Conservation (phyloP, 257 asterid genomes). For the Lycium ferocissimum region DNA sequence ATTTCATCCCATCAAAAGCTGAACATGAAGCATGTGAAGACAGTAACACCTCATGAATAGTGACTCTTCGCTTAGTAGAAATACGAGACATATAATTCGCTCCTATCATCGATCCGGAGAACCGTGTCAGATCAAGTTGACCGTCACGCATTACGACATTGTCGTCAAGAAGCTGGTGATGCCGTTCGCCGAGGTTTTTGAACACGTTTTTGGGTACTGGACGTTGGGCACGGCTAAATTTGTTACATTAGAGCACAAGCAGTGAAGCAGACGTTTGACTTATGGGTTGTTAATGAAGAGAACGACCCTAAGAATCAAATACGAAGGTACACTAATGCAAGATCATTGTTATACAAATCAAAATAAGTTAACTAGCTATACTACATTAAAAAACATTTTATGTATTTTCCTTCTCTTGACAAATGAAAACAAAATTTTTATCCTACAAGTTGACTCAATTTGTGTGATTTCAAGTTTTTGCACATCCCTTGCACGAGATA, state of each 20-base stretch:
- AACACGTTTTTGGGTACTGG: constrained; percentile 58
- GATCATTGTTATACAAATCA: no score
- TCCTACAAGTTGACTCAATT: no score
- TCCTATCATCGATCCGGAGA: constrained; percentile 31
- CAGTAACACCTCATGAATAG: background rate
- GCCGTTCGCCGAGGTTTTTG: constrained; percentile 48
- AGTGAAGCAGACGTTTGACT: constrained; percentile 28
- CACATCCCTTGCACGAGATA: no score
- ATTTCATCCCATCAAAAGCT: constrained; percentile 47
- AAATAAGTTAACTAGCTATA: no score
- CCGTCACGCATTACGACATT: background rate
- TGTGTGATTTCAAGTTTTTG: background rate
- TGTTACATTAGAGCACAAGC: constrained; percentile 39
- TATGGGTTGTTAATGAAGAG: constrained; percentile 54
- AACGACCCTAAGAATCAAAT: background rate
- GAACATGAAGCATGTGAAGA: constrained; percentile 40
- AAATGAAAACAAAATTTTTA: no score
- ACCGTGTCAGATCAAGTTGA: constrained; percentile 57
- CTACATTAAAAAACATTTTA: no score
- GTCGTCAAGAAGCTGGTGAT: constrained; percentile 23
- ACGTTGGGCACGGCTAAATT: constrained; percentile 45
- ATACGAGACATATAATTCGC: constrained; percentile 51
- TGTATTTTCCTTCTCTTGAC: no score
- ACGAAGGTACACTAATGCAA: no score
- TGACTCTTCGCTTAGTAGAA: constrained; percentile 49